Evolutionary conservation across 306 rosid genomes (phyloP).

Genomic region (Sindora glabra): DNA sequence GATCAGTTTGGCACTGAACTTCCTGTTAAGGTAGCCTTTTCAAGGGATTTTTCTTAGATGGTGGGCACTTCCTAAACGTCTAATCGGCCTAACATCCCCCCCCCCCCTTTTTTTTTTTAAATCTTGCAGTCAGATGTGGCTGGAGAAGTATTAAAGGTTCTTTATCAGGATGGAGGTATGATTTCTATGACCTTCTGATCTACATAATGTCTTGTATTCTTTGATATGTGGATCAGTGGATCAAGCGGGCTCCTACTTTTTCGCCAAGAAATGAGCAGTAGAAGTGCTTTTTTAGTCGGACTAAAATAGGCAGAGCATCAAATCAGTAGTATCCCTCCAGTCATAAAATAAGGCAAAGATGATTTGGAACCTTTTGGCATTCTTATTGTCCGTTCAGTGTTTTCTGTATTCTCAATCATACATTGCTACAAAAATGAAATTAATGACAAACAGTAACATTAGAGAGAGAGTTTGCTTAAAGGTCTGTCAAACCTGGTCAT

Average conservation of each 20-base stretch:
- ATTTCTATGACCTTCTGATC: not conserved
- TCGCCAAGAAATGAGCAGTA: not conserved
- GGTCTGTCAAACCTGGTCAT: not conserved
- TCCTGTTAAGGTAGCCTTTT: constrained; percentile 58
- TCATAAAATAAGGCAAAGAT: not conserved
- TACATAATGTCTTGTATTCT: not conserved
- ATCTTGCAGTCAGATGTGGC: constrained; percentile 60
- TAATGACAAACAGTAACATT: not conserved
- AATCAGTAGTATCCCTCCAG: not conserved
- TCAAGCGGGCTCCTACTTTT: not conserved
- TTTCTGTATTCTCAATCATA: not conserved
- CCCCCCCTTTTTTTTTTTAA: not conserved
- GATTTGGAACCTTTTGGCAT: not conserved
- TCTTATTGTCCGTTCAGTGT: not conserved
- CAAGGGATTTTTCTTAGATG: not conserved
- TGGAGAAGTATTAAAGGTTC: constrained; percentile 72
- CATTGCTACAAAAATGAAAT: not conserved
- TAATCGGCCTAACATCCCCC: constrained; percentile 4
- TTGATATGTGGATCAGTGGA: not conserved
- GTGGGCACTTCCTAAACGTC: not conserved
- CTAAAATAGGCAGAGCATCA: not conserved
- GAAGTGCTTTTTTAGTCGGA: not conserved
- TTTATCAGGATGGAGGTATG: constrained; percentile 65
- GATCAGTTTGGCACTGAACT: constrained; percentile 74
- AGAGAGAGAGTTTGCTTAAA: not conserved